phyloP scores from a whole-genome alignment of 768 basidiomycete species.

The Coprinopsis strossmayeri region DNA sequence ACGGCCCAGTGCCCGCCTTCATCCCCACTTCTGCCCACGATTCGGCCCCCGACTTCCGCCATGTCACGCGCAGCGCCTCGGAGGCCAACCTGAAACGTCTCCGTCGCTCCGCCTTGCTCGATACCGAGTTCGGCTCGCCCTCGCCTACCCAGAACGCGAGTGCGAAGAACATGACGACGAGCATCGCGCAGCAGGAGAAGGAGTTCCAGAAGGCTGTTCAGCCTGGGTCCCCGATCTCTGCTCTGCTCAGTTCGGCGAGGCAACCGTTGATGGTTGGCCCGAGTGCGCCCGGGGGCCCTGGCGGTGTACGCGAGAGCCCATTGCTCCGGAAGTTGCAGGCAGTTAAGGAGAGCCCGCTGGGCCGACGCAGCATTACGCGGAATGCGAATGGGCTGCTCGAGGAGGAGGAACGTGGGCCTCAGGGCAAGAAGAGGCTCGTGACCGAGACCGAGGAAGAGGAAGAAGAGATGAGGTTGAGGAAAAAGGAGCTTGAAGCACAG shows the following conservation, averaged over 20 bases:
- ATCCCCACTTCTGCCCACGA: conserved; percentile 81
- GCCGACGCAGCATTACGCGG: conserved; percentile 31
- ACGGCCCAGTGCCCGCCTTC: conserved; percentile 72
- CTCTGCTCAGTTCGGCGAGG: conserved; percentile 80
- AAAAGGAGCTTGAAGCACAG: conserved; percentile 82
- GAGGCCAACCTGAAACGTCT: conserved; percentile 66
- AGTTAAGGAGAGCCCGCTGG: conserved; percentile 48
- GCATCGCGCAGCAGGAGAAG: conserved; percentile 81
- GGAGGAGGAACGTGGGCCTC: conserved; percentile 23
- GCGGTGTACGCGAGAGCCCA: conserved; percentile 27
- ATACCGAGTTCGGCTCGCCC: conserved; percentile 45
- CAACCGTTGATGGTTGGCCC: conserved; percentile 77
- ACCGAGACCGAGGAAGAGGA: conserved; percentile 23
- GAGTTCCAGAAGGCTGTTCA: conserved; percentile 97
- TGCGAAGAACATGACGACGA: conserved; percentile 44
- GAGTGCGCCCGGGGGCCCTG: conserved; percentile 12
- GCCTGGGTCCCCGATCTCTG: conserved; percentile 91
- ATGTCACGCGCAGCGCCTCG: conserved; percentile 54
- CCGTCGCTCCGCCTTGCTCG: conserved; percentile 55
- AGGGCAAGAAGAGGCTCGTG: conserved; percentile 22
- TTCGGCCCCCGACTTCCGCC: conserved; percentile 64
- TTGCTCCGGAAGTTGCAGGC: conserved; percentile 53
- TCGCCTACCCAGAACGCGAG: conserved; percentile 3
- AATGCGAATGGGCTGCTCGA: conserved; percentile 39
- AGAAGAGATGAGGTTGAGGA: conserved; percentile 32